Evolutionary conservation across 306 rosid genomes (phyloP).

Genomic region (barrel medic (Medicago truncatula)): DNA sequence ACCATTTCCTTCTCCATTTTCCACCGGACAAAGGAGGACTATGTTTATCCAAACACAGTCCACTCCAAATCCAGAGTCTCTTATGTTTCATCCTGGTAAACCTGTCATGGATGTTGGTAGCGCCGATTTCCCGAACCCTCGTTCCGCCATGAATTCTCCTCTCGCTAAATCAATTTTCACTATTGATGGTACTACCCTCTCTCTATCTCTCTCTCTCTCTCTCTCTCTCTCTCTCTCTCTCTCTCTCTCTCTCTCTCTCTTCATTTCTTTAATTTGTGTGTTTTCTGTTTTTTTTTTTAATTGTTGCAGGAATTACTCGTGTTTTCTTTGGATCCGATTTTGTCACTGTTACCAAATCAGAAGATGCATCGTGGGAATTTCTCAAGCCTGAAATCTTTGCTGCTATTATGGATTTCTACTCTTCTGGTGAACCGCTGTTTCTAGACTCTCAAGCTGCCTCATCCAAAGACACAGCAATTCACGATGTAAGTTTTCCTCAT

Average conservation of each 20-base stretch:
- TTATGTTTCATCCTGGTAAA: constrained; percentile 48
- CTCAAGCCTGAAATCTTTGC: constrained; percentile 94
- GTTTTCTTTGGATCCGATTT: constrained; percentile 97
- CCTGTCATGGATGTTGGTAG: constrained; percentile 91
- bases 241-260: neutral
- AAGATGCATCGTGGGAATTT: constrained; percentile 83
- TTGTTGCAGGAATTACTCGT: constrained; percentile 45
- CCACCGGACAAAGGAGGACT: constrained; percentile 45
- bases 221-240: neutral
- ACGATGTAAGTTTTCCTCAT: constrained; percentile 32
- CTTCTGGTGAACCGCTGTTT: constrained; percentile 89
- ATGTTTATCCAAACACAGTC: constrained; percentile 51
- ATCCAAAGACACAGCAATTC: constrained; percentile 89
- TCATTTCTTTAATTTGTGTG: too few species aligned
- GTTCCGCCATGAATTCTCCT: constrained; percentile 26
- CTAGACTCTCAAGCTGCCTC: constrained; percentile 79
- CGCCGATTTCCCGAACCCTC: constrained; percentile 89
- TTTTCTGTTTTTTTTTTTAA: too few species aligned
- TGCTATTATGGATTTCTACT: constrained; percentile 90
- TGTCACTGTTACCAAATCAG: constrained; percentile 88
- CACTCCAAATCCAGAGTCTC: constrained; percentile 47
- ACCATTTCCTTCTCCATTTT: constrained; percentile 29
- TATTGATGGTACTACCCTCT: neutral
- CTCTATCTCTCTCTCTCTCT: neutral
- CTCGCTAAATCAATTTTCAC: too few species aligned